Base-by-base conservation (phyloP, 2,329 filamentous ascomycete species). In the Aspergillus novofumigatus region DNA sequence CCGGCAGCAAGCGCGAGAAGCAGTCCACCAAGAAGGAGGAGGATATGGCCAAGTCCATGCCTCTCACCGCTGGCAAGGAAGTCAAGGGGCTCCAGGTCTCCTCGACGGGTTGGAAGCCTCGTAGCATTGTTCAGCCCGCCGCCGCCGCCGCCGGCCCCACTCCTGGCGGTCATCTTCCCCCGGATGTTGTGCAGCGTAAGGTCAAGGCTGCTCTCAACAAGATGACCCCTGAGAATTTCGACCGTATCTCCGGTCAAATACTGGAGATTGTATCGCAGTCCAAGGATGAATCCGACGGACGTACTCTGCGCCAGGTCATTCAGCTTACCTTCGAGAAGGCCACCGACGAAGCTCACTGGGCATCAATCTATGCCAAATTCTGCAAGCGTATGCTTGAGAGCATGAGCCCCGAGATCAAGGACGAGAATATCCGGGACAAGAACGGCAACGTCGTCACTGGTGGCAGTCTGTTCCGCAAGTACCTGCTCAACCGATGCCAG, bases 221-320 rank as follows among this genome's bases (percentile, higher is more conserved):
- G 88, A 97, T 99, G 94, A 97, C 94, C 0, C 94, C 94, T 0
- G 94, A 99, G 79, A 99, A 97, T 72, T 99, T 99, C 69, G 92
- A 96, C 73, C 92, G 88, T 79, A 96, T 99, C 65, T 86, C 94
- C 6, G 90, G 92, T 61, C 92, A 97, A 75, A 96, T 99, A 61
- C 83, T 99, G 29, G 83, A 86, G 54, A 99, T 99, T 72, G 92
- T 93, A 28, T 89, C 86, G 23, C 94, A 99, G 74, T 97, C 93
- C 54, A 96, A 96, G 83, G 89, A 96, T 67, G 94, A 99, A 78
- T 85, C 85, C 23, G 94, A 99, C 69, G 94, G 94, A 48, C 90
- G 93, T 57, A 97, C 94, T 7, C 83, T 99, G 52, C 90, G 94
- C 68, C 94, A 99, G 77, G 93, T 99, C 70, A 99, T 99, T 71